phyloP scores from a whole-genome alignment of 2,329 filamentous ascomycete genomes.

The Ascochyta clinopodiicola region DNA sequence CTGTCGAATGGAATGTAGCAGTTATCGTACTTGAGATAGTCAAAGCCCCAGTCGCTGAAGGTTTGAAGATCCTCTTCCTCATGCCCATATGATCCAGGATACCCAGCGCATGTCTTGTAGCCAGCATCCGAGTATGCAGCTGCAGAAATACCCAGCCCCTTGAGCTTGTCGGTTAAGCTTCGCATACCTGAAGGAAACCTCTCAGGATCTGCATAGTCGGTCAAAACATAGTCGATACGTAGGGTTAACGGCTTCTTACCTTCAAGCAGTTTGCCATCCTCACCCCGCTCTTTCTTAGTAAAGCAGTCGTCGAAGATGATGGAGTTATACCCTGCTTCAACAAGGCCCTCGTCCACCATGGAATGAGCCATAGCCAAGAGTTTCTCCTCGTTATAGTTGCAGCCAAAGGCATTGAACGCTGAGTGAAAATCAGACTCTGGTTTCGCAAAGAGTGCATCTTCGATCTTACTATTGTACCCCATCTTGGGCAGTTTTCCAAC shows the following conservation, averaged over 20 bases:
- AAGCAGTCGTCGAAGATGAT: constrained; percentile 22
- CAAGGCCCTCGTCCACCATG: constrained; percentile 14
- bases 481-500: constrained; percentile 16
- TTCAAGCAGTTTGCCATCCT: constrained; percentile 9
- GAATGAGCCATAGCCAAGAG: constrained; percentile 9
- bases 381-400: constrained; percentile 13
- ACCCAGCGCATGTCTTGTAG: constrained; percentile 59
- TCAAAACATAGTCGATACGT: neutral
- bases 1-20: constrained; percentile 44
- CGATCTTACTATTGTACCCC: constrained; percentile 12
- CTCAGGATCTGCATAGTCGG: neutral
- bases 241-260: neutral
- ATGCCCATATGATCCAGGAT: constrained; percentile 55
- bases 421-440: neutral
- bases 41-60: constrained; percentile 52
- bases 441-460: rapidly evolving
- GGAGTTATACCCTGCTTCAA: constrained; percentile 16
- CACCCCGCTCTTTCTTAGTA: constrained; percentile 11
- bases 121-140: constrained; percentile 60
- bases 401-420: constrained; percentile 16
- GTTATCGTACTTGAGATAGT: constrained; percentile 41
- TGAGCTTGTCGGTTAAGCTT: constrained; percentile 10
- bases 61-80: constrained; percentile 63
- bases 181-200: constrained; percentile 17
- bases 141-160: constrained; percentile 9